Base-by-base conservation (phyloP, 192 early-diverging fungal genomes). In the Coemansia reversa region DNA sequence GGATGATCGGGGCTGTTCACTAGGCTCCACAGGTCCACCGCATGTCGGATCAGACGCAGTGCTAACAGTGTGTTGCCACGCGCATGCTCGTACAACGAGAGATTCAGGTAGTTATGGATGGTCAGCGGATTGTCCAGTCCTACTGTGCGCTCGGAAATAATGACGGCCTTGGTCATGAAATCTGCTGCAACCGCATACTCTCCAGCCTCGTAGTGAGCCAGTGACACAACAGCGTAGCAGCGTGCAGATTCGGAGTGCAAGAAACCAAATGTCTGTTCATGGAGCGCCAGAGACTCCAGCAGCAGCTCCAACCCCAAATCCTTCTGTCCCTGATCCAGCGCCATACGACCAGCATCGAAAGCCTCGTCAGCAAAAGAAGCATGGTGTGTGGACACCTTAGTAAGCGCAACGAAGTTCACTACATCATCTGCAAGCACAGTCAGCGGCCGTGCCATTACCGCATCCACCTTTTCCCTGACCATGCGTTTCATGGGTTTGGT, bases 241-340 rank as follows among this genome's bases (percentile, higher is more conserved):
- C 91, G 88, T n/a, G 87, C 90, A 20, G 93, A 93, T 60, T 96
- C 94, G 0, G 89, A 84, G 63, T 98, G 94, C 60, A 98, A 69
- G 60, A 93, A 92, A 14, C 94, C 94, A 74, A 90, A 95, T 14
- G 89, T 90, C 75, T 97, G 94, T 81, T 99, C 97, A 72, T 93
- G 93, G 20, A 98, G 77, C 5, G 90, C 74, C 56, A 92, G 72
- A 12, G 94, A 90, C 74, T 98, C 93, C 25, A 85, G 61, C 60
- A 94, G 72, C 32, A 97, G 74, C 69, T 98, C 95, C 45, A 93
- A 59, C 9, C 91, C 94, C 32, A 90, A 51, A 62, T 90, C 81
- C 54, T 85, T 88, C 55, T 96, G 88, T 7, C 91, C 90, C 72
- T 93, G 88, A 14, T 90, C 83, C 51, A 96, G 69, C 23, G 82